Evolutionary conservation across 768 basidiomycete genomes (phyloP).

Genomic region (button mushroom (Agaricus bisporus)): DNA sequence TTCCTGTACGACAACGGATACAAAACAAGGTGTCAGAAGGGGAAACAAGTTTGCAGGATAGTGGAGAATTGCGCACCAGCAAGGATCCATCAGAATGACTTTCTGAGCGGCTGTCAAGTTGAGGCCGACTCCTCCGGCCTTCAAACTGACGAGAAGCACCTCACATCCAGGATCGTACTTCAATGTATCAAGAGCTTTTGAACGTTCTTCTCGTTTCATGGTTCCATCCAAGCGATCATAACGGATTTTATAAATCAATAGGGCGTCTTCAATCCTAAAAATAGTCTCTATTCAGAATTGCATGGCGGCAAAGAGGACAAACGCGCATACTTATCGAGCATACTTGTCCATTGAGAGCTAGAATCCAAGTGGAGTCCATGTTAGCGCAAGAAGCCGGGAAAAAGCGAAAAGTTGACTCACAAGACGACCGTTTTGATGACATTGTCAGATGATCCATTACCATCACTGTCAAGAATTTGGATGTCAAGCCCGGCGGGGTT

Average conservation of each 20-base stretch:
- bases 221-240: slow-evolving; percentile 95
- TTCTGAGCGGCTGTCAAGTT: slow-evolving; percentile 93
- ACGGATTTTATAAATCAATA: slow-evolving; percentile 74
- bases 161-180: slow-evolving; percentile 89
- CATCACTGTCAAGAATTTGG: slow-evolving; percentile 71
- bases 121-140: slow-evolving; percentile 95
- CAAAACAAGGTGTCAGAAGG: slow-evolving; percentile 3
- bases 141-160: slow-evolving; percentile 90
- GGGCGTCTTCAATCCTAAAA: slow-evolving; percentile 78
- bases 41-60: not conserved
- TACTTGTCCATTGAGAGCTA: slow-evolving; percentile 92
- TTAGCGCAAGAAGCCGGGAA: not conserved
- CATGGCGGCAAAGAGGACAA: not conserved
- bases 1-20: slow-evolving; percentile 51
- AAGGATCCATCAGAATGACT: slow-evolving; percentile 95
- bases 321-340: slow-evolving; percentile 74
- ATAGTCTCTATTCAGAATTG: slow-evolving; percentile 11
- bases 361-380: not conserved
- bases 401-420: slow-evolving; percentile 40
- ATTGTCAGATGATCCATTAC: slow-evolving; percentile 63
- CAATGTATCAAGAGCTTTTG: slow-evolving; percentile 85
- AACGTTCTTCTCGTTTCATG: slow-evolving; percentile 95
- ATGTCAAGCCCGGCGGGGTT: slow-evolving; percentile 57
- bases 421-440: slow-evolving; percentile 92
- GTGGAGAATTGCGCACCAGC: slow-evolving; percentile 53